These are phyloP conservation scores for Coemansia sp. DNA, from an alignment of 192 early-diverging fungal species.

Conservation along the genomic window DNA sequence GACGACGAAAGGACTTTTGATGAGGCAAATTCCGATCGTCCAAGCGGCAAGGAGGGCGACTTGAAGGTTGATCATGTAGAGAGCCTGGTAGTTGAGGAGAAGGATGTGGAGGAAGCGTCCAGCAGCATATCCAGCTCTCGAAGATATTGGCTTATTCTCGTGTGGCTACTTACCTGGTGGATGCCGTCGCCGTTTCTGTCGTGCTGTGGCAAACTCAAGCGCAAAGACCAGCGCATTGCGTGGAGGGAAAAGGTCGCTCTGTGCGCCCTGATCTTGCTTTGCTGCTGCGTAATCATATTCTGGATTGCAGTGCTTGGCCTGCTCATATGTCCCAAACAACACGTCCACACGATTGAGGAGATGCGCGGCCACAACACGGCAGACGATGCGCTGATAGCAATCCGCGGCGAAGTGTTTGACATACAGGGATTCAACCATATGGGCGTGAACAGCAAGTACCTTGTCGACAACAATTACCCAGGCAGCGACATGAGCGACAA, in stretches of 20 bases:
- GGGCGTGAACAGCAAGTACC: slow-evolving; percentile 54
- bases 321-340: slow-evolving; percentile 71
- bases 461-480: slow-evolving; percentile 61
- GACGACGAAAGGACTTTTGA: slow-evolving; percentile 50
- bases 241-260: slow-evolving; percentile 98
- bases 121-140: slow-evolving; percentile 40
- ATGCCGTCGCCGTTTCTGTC: slow-evolving; percentile 73
- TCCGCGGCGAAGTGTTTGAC: slow-evolving; percentile 84
- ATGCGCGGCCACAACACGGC: slow-evolving; percentile 63
- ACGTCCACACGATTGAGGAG: slow-evolving; percentile 69
- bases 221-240: slow-evolving; percentile 78
- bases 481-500: slow-evolving; percentile 65
- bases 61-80: slow-evolving; percentile 38
- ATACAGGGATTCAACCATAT: slow-evolving; percentile 64
- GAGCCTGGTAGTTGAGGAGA: slow-evolving; percentile 48
- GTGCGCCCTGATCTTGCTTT: slow-evolving; percentile 74
- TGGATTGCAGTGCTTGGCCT: slow-evolving; percentile 75
- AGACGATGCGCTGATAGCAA: slow-evolving; percentile 60
- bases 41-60: slow-evolving; percentile 37
- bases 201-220: slow-evolving; percentile 74
- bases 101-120: slow-evolving; percentile 56
- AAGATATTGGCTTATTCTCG: slow-evolving; percentile 80
- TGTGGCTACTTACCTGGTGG: slow-evolving; percentile 71
- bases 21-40: slow-evolving; percentile 27
- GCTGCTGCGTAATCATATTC: slow-evolving; percentile 79